These are phyloP conservation scores for Blastobotrys malaysiensis DNA, from an alignment of 1,139 yeast genomes.

Conservation along the genomic window DNA sequence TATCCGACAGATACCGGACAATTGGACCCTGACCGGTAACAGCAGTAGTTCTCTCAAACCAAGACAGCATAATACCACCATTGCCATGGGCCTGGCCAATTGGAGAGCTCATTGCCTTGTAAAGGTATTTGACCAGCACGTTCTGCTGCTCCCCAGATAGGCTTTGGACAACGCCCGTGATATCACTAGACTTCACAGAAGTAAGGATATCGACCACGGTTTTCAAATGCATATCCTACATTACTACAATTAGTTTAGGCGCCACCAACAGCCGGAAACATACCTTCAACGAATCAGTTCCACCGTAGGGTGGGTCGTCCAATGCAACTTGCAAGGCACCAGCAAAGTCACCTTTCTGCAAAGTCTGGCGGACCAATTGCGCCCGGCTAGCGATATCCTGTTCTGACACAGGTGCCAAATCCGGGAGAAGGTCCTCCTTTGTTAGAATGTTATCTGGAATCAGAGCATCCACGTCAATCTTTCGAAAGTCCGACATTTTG, in stretches of 20 bases:
- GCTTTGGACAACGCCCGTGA: conserved; percentile 52
- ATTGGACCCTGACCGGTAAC: conserved; percentile 85
- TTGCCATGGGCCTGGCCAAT: conserved; percentile 67
- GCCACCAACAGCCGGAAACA: conserved; percentile 5
- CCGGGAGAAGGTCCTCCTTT: conserved; percentile 59
- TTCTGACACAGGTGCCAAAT: conserved; percentile 39
- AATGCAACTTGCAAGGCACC: conserved; percentile 64
- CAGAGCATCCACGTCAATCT: conserved; percentile 86
- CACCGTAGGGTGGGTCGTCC: conserved; percentile 77
- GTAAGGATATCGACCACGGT: conserved; percentile 70
- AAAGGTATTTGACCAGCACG: conserved; percentile 74
- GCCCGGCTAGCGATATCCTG: conserved; percentile 53
- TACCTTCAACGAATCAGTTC: conserved; percentile 52
- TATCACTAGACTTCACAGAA: conserved; percentile 69
- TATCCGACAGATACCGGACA: conserved; percentile 77
- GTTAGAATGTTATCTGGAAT: conserved; percentile 74
- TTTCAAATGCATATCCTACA: conserved; percentile 38
- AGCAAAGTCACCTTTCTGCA: conserved; percentile 67
- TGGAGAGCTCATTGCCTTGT: conserved; percentile 74
- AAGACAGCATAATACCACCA: conserved; percentile 77
- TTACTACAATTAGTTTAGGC: neutral
- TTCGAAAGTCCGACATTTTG: conserved; percentile 41
- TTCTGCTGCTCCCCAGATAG: conserved; percentile 66
- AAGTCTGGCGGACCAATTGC: conserved; percentile 52
- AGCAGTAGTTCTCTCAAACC: conserved; percentile 91